A percentile compares a stretch with the other conserved stretches of the same genome.
These are phyloP conservation scores for Zangia roseola DNA, from an alignment of 768 basidiomycete species.

Conservation along the genomic window DNA sequence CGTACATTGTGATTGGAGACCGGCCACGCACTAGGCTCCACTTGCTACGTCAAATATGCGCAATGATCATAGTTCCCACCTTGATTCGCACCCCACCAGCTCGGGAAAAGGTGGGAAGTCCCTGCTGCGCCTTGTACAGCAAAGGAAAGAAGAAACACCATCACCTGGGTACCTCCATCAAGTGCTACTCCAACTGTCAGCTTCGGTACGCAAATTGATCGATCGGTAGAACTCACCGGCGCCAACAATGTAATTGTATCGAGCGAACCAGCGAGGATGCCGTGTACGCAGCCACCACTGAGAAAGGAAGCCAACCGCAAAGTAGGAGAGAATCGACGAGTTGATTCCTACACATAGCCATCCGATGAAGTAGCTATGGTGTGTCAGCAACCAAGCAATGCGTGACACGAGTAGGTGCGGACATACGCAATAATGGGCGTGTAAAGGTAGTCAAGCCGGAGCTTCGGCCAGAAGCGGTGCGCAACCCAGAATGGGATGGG, in stretches of 20 bases:
- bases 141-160: constrained; percentile 52
- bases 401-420: neutral
- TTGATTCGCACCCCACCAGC: constrained; percentile 61
- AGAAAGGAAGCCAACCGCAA: constrained; percentile 54
- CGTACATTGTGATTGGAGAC: no score
- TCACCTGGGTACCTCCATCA: constrained; percentile 45
- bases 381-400: constrained; percentile 4
- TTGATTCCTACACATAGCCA: constrained; percentile 54
- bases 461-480: constrained; percentile 36
- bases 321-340: constrained; percentile 46
- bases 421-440: constrained; percentile 32
- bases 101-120: constrained; percentile 46
- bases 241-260: constrained; percentile 65
- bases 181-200: constrained; percentile 25
- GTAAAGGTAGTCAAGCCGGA: constrained; percentile 30
- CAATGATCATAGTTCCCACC: constrained; percentile 38
- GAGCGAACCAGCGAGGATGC: constrained; percentile 65
- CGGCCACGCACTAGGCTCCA: no score
- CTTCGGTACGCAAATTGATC: neutral
- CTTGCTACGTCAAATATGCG: constrained; percentile 16
- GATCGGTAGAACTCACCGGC: constrained; percentile 40
- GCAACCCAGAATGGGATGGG: constrained; percentile 43
- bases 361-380: constrained; percentile 36
- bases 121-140: constrained; percentile 54
- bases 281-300: constrained; percentile 59